Evolutionary conservation across 371 early-diverging fungal species (phyloP), one percentile per base, ranked within the genome.

Genomic region (Mortierella sp.): DNA sequence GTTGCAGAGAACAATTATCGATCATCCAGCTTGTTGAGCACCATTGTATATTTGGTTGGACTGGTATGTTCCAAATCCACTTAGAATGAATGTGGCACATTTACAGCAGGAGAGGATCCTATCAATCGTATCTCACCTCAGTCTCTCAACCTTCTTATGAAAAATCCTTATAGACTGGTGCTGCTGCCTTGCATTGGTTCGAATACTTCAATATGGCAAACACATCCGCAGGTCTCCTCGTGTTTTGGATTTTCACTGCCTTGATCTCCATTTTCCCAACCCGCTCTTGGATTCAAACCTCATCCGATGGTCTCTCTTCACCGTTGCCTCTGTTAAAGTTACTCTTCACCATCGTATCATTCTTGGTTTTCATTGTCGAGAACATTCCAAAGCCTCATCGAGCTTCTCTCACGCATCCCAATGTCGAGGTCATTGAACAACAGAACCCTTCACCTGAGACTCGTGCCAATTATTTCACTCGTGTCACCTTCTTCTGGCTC

Each of bases 401-500:
- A 32, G 36, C 32, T 2, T 55, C 58, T 9, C 40, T 70, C 5
- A 40, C 21, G 0, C 74, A 61, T 3, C 43, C 53, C 88, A 89
- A 65, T 92, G 92, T 70, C 74, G 87, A 68, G 76, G 87, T 80
- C 72, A 88, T 24, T 7, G 32, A 40, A 10, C 76, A 81, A 32
- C 15, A 45, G 4, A 81, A 81, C 32, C 82, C 82, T 6, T 77
- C 76, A 0, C 96, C 96, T 3, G 98, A 97, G 74, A 91, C 89
- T 32, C 86, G 84, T n/a, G 90, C 97, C 53, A 94, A 95, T 74
- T 91, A 97, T 55, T 96, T 96, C 70, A 91, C 94, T 11, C 85
- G 90, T 43, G 77, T 97, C n/a, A 89, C 92, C 0, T 98, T 98
- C 82, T 87, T 89, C 40, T 98, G 99, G 99, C 92, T 98, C 93